Base-by-base conservation (phyloP, 345 rosid species). In the Aegle marmelos region DNA sequence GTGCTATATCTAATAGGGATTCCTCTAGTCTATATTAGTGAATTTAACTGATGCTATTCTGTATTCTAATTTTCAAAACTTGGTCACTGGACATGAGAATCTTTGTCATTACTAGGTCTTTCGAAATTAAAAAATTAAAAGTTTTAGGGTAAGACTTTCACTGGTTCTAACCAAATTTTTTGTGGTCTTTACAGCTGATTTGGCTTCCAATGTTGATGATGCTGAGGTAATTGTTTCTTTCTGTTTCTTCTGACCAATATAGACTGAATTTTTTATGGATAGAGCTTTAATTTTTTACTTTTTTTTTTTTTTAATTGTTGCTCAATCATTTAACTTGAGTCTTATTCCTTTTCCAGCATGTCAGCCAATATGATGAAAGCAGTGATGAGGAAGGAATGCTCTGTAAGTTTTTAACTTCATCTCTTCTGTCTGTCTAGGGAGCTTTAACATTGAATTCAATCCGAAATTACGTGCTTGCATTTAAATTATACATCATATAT, bases 381-480 rank as follows among this genome's bases (percentile, higher is more conserved):
- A 89, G 93, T 58, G 97, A 91, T 56, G 97, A 92, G 33, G 99
- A 89, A 78, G 99, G 98, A 85, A 83, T 96, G 93, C 97, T 96
- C 30, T 96, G 99, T 96, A 82, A 94, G 99, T 92, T 70, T 53
- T 71, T 63, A 28, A 77, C 71, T 45, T 69, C 22, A 28, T 48
- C 64, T 6, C 48, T 31, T 21, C 6, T 31, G 39, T 25, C 50
- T 13, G 50, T 45, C 17, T 45, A 17, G 3, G 50, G 50, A 58
- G 22, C 25, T 68, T n/a, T 79, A 27, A 50, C 68, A 34, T 24
- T 71, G n/a, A 25, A 41, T 39, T 37, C 19, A 31, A 72, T 53
- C 37, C 30, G 57, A 74, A 9, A 77, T 7, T 37, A 56, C 67
- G 59, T 66, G n/a, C 28, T 4, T 19, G 28, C 33, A 21, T 54